Base-by-base conservation (phyloP, 495 filamentous ascomycete species). In the Emericellopsis terricola region DNA sequence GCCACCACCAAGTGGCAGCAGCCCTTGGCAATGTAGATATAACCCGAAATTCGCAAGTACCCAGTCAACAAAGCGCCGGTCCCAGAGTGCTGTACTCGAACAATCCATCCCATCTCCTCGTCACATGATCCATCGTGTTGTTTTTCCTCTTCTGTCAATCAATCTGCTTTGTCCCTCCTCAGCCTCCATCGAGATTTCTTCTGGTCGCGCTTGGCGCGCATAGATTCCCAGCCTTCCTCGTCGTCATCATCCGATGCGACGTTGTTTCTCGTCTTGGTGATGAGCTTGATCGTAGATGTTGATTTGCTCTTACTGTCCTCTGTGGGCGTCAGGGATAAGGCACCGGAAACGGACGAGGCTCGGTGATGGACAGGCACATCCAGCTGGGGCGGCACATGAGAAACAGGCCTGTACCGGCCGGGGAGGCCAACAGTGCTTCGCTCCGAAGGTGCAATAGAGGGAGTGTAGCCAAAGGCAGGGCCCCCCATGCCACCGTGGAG, bases 341-440 rank as follows among this genome's bases (percentile, higher is more conserved):
- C 54, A 0, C 69, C 63, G 1, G 73, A 68, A 44, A 65, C 62
- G 15, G 58, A 68, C 8, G 63, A 58, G 5, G 66, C 59, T 42
- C 71, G 59, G 24, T 53, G 41, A 37, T 70, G 64, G 8, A 8
- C 20, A 14, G 19, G 19, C 24, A 23, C 13, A 6, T 9, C 13
- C n/a, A 15, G 7, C 10, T n/a, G 13, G 21, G n/a, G n/a, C 14
- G 24, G 10, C n/a, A 23, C 33, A 5, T 35, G 33, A 19, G 81
- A 86, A 0, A 97, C 85, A 1, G 91, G 86, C 10, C 91, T 73
- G 55, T 97, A 97, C n/a, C 89, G 74, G 23, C 81, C 73, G 16
- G 87, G 81, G 31, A 87, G 59, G 2, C 89, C 91, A 37, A 94
- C 65, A 50, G 84, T 96, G 56, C 82, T 94, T 32, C 89, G 76